phyloP scores from a whole-genome alignment of 805 yeast genomes.

The Lipomyces sp. region DNA sequence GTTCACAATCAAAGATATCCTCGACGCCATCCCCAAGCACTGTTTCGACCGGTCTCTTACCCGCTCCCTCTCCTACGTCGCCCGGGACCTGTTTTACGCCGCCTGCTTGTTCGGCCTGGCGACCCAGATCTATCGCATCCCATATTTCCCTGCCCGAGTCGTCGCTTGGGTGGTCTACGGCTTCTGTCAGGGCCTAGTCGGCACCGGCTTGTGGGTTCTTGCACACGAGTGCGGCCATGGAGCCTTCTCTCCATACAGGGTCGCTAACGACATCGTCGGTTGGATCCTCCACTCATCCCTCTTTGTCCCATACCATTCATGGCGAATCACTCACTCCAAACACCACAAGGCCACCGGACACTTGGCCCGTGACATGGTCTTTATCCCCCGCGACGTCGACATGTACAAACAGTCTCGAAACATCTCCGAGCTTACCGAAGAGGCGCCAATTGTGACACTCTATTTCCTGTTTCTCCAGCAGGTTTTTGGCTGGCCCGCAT shows the following conservation, averaged over 20 bases:
- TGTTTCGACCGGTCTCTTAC: constrained; percentile 69
- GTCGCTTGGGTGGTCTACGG: constrained; percentile 64
- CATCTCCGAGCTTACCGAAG: constrained; percentile 64
- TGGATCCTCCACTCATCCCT: constrained; percentile 81
- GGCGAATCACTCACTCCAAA: constrained; percentile 83
- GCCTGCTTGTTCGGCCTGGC: constrained; percentile 54
- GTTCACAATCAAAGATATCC: constrained; percentile 73
- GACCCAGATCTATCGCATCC: constrained; percentile 58
- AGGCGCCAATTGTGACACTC: constrained; percentile 73
- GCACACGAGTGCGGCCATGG: constrained; percentile 94
- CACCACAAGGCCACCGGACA: constrained; percentile 93
- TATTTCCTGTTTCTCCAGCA: constrained; percentile 66
- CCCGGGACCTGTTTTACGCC: constrained; percentile 60
- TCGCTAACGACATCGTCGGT: constrained; percentile 78
- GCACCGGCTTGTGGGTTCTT: constrained; percentile 81
- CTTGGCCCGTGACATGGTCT: constrained; percentile 80
- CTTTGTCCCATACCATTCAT: constrained; percentile 83
- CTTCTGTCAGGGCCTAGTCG: constrained; percentile 63
- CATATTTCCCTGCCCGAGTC: constrained; percentile 53
- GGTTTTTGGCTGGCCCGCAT: constrained; percentile 73
- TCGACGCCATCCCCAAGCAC: constrained; percentile 71
- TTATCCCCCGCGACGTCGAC: constrained; percentile 72
- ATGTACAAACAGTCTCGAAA: constrained; percentile 54
- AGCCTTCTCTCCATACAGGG: constrained; percentile 75
- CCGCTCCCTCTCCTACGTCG: constrained; percentile 65